Percentiles rank a stretch among this genome's conserved stretches.
phyloP scores from a whole-genome alignment of 176 grass and related monocot genomes.

The Eragrostis nindensis region DNA sequence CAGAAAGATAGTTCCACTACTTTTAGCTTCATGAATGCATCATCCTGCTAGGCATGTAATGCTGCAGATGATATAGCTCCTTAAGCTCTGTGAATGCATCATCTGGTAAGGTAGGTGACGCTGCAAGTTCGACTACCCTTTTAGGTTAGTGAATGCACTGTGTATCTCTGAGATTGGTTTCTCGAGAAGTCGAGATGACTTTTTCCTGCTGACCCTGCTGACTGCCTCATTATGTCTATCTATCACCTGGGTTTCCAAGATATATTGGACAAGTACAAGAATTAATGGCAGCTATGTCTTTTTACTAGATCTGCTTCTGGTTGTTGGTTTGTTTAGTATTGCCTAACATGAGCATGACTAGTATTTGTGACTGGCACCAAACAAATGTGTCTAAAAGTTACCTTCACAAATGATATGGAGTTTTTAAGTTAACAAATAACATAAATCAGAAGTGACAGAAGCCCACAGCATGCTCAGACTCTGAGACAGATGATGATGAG shows the following conservation, averaged over 20 bases:
- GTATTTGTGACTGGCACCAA: background rate
- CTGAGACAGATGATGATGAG: background rate
- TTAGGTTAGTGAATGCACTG: slow-evolving; percentile 24
- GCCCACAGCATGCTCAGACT: background rate
- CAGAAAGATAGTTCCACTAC: background rate
- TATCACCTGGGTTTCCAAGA: slow-evolving; percentile 2
- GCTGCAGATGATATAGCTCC: background rate
- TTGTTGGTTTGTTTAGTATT: slow-evolving; percentile 6
- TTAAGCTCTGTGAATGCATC: background rate
- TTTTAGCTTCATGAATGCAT: background rate
- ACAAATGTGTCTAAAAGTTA: background rate
- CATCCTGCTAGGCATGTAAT: background rate
- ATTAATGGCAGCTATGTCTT: background rate
- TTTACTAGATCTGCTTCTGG: background rate
- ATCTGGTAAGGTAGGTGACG: background rate
- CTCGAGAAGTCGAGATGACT: background rate
- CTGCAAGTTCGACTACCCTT: background rate
- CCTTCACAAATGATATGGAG: background rate
- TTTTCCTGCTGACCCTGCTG: background rate
- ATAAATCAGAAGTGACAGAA: background rate
- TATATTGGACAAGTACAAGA: background rate
- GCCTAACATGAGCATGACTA: background rate
- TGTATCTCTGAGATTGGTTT: background rate
- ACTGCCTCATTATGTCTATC: background rate
- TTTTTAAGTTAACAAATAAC: background rate